Percentiles rank a stretch among this genome's conserved stretches.
Evolutionary conservation across 345 rosid species (phyloP).

Genomic region (Carallia pectinifolia): DNA sequence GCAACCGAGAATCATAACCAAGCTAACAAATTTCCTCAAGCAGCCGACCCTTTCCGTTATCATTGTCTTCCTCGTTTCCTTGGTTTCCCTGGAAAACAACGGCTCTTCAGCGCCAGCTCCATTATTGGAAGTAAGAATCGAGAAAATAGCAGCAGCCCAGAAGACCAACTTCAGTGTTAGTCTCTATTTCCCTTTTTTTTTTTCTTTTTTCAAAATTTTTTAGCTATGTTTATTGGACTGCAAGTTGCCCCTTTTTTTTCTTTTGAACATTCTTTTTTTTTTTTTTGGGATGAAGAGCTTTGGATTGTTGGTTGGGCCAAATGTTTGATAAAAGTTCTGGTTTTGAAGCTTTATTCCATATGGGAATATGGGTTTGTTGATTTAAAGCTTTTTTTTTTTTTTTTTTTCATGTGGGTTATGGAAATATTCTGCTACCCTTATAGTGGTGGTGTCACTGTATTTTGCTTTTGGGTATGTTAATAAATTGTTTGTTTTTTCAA

Average conservation of each 20-base stretch:
- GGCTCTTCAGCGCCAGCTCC: constrained; percentile 12
- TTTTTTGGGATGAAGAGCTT: too few species aligned
- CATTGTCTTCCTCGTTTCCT: neutral
- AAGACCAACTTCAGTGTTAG: constrained; percentile 34
- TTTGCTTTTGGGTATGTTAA: neutral
- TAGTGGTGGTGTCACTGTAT: neutral
- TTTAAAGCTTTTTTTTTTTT: neutral
- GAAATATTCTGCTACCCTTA: neutral
- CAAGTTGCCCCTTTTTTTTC: too few species aligned
- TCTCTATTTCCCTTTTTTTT: neutral
- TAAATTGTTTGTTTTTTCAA: neutral
- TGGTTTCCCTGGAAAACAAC: constrained; percentile 7
- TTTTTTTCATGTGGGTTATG: neutral
- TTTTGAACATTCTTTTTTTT: neutral
- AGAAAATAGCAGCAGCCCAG: constrained; percentile 2
- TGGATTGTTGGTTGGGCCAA: neutral
- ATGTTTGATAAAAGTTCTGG: constrained; percentile 31
- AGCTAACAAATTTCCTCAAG: neutral
- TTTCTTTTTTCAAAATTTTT: too few species aligned
- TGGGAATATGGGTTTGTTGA: neutral
- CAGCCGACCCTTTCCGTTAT: neutral
- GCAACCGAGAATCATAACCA: neutral
- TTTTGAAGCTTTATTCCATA: neutral
- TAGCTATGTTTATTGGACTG: neutral
- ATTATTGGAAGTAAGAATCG: neutral